phyloP scores from a whole-genome alignment of 306 rosid genomes.

The Begonia loranthoides region DNA sequence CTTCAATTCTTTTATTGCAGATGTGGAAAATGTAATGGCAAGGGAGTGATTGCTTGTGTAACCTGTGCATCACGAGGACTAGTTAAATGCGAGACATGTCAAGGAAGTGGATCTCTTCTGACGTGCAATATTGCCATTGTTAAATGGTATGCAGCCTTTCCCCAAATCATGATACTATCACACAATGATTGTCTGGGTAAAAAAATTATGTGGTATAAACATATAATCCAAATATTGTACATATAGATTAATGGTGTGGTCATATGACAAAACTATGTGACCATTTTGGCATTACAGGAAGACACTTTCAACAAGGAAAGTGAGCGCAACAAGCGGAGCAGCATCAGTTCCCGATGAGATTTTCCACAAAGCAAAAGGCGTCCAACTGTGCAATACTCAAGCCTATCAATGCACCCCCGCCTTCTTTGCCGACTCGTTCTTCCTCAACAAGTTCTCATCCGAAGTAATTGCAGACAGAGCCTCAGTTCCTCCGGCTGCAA shows the following conservation, averaged over 20 bases:
- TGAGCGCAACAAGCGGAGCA: slow-evolving; percentile 81
- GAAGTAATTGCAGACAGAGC: slow-evolving; percentile 84
- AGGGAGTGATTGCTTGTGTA: slow-evolving; percentile 72
- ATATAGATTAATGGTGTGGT: too few relatives aligned
- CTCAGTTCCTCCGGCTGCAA: slow-evolving; percentile 48
- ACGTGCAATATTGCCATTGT: slow-evolving; percentile 45
- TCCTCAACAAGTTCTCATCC: slow-evolving; percentile 80
- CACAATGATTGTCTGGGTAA: too few relatives aligned
- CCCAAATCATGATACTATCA: slow-evolving; percentile 1
- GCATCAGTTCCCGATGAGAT: slow-evolving; percentile 91
- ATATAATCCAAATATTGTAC: too few relatives aligned
- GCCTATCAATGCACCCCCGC: slow-evolving; percentile 90
- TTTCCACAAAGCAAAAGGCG: slow-evolving; percentile 84
- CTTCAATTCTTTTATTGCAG: slow-evolving; percentile 31
- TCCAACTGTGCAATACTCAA: slow-evolving; percentile 85
- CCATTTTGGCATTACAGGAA: slow-evolving; percentile 31
- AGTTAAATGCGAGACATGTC: slow-evolving; percentile 52
- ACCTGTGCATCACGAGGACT: slow-evolving; percentile 81
- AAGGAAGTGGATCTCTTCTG: slow-evolving; percentile 65
- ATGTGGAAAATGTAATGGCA: slow-evolving; percentile 71
- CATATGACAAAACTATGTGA: too few relatives aligned
- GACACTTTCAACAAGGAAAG: slow-evolving; percentile 73
- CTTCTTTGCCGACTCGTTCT: slow-evolving; percentile 82
- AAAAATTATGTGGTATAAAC: too few relatives aligned
- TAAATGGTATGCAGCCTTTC: slow-evolving; percentile 47